Percentiles rank a stretch among this genome's conserved stretches.
phyloP scores from a whole-genome alignment of 768 basidiomycete species.

The Tephrocybe sp. region DNA sequence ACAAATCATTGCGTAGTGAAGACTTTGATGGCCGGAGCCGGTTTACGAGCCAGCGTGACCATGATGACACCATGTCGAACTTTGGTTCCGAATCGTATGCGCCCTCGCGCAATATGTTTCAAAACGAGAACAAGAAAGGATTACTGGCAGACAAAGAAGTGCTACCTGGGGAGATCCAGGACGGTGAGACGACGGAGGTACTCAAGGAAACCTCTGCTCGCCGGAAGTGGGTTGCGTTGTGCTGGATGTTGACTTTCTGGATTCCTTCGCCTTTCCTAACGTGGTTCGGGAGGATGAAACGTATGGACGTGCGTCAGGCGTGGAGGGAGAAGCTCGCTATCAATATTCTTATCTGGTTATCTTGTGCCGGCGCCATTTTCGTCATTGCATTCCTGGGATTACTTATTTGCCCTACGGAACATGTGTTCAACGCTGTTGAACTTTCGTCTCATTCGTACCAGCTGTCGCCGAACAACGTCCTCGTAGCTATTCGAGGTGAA shows the following conservation, averaged over 20 bases:
- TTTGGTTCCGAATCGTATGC: conserved; percentile 93
- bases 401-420: conserved; percentile 92
- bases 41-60: conserved; percentile 74
- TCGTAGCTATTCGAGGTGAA: conserved; percentile 86
- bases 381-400: conserved; percentile 87
- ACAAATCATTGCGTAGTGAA: conserved; percentile 69
- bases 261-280: conserved; percentile 70
- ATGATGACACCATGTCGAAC: conserved; percentile 77
- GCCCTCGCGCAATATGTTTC: conserved; percentile 95
- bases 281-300: conserved; percentile 89
- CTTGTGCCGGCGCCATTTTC: conserved; percentile 86
- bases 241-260: conserved; percentile 93
- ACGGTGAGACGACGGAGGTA: conserved; percentile 87
- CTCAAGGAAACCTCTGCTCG: conserved; percentile 81
- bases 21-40: conserved; percentile 82
- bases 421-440: conserved; percentile 83
- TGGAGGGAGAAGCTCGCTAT: conserved; percentile 97
- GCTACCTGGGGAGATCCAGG: conserved; percentile 80
- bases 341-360: conserved; percentile 95
- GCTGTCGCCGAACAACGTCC: conserved; percentile 71
- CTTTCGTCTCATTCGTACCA: conserved; percentile 67
- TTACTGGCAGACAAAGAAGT: conserved; percentile 74
- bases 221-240: conserved; percentile 83
- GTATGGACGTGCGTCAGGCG: conserved; percentile 89
- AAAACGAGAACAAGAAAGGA: conserved; percentile 72